phyloP scores from a whole-genome alignment of 495 filamentous ascomycete species.

The Beverwykella pulmonaria region DNA sequence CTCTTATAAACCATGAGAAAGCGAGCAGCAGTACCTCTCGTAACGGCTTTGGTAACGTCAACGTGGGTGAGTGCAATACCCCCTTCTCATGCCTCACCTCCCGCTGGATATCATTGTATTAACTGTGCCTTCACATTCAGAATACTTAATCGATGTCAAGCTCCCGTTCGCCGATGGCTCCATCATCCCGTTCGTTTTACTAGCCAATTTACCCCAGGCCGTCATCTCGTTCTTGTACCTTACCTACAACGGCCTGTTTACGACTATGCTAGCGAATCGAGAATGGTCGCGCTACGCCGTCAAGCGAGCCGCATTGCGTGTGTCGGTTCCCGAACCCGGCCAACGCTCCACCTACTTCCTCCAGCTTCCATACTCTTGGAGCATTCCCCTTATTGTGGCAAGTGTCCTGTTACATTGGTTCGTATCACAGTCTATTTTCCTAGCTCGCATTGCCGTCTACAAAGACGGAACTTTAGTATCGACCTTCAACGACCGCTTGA shows the following conservation, averaged over 20 bases:
- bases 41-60: slow-evolving; percentile 12
- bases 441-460: slow-evolving; percentile 15
- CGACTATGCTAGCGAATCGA: slow-evolving; percentile 13
- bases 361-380: slow-evolving; percentile 24
- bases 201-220: slow-evolving; percentile 29
- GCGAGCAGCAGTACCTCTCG: background rate
- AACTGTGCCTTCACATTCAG: background rate
- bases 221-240: slow-evolving; percentile 29
- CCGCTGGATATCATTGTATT: background rate
- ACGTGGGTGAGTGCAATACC: background rate
- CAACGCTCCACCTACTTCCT: slow-evolving; percentile 33
- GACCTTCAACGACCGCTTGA: slow-evolving; percentile 1
- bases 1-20: background rate
- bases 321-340: background rate
- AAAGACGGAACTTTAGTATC: background rate
- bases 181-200: slow-evolving; percentile 15
- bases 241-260: slow-evolving; percentile 28
- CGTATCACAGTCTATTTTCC: slow-evolving; percentile 29
- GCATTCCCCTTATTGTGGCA: slow-evolving; percentile 12
- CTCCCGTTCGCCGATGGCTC: background rate
- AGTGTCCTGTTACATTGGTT: slow-evolving; percentile 26
- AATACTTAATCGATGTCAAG: slow-evolving; percentile 10
- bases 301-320: slow-evolving; percentile 16
- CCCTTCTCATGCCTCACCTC: too few relatives aligned
- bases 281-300: slow-evolving; percentile 27